Percentiles rank a stretch among this genome's conserved stretches.
These are phyloP conservation scores for Botrytis galanthina DNA, from an alignment of 2,329 filamentous ascomycete species.

Conservation along the genomic window DNA sequence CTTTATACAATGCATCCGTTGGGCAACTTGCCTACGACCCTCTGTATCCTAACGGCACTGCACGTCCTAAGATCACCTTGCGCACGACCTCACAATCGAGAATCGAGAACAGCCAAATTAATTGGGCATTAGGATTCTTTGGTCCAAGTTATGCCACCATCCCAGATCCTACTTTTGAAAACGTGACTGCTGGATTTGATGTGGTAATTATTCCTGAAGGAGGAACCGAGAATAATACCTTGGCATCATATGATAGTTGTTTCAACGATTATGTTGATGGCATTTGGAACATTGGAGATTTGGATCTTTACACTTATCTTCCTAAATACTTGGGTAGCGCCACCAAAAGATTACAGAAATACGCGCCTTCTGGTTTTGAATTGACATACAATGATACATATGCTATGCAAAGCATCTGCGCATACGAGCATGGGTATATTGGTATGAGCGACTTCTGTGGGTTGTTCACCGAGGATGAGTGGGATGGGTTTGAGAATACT, in stretches of 20 bases:
- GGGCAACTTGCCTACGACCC: constrained; percentile 50
- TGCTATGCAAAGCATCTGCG: constrained; percentile 52
- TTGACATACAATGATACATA: constrained; percentile 52
- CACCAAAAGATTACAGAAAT: constrained; percentile 46
- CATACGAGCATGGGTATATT: constrained; percentile 52
- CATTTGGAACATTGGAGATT: constrained; percentile 41
- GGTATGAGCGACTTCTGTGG: constrained; percentile 51
- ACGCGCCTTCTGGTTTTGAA: constrained; percentile 48
- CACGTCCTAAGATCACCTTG: constrained; percentile 49
- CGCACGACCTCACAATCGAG: constrained; percentile 54
- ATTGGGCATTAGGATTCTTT: constrained; percentile 53
- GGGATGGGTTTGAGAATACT: constrained; percentile 52
- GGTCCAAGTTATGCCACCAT: constrained; percentile 45
- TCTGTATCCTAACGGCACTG: constrained; percentile 46
- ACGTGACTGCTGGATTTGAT: constrained; percentile 45
- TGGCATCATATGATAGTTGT: constrained; percentile 52
- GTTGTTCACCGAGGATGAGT: constrained; percentile 54
- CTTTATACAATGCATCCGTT: constrained; percentile 49
- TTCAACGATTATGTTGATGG: constrained; percentile 39
- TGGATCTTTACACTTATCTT: constrained; percentile 45
- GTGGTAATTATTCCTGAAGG: constrained; percentile 52
- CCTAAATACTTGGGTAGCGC: constrained; percentile 47
- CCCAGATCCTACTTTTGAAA: constrained; percentile 42
- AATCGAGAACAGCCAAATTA: constrained; percentile 54
- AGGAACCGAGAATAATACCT: constrained; percentile 51